phyloP scores from a whole-genome alignment of 2,329 filamentous ascomycete genomes.

The Cryphonectria radicalis region DNA sequence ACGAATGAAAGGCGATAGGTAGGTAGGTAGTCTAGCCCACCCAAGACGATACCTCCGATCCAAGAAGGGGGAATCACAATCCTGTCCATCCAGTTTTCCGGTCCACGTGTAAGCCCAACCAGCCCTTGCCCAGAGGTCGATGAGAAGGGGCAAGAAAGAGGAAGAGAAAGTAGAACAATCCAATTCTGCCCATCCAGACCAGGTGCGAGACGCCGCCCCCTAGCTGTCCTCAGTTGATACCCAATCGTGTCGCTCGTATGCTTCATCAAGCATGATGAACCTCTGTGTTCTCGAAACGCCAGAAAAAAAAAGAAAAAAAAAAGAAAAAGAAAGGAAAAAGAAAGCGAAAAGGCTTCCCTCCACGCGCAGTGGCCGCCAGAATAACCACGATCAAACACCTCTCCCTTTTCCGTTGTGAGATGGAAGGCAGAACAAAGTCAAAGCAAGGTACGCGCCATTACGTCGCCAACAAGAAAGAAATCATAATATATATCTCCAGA shows the following conservation, averaged over 20 bases:
- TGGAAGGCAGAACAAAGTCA: background rate
- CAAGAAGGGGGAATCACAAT: constrained; percentile 13
- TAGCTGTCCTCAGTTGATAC: constrained; percentile 9
- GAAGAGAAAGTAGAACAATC: background rate
- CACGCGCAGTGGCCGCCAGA: background rate
- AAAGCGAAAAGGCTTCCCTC: constrained; percentile 1
- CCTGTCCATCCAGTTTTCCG: constrained; percentile 12
- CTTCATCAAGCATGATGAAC: constrained; percentile 5
- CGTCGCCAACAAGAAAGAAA: constrained; percentile 9
- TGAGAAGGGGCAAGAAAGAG: background rate
- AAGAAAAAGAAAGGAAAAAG: constrained; percentile 1
- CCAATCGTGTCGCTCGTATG: constrained; percentile 17
- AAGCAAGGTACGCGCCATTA: background rate
- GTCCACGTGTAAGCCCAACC: constrained; percentile 11
- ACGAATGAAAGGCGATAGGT: background rate
- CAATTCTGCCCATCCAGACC: constrained; percentile 2
- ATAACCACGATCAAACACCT: constrained; percentile 2
- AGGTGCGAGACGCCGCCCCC: background rate
- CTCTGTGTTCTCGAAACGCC: constrained; percentile 11
- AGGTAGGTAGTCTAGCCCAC: constrained; percentile 4
- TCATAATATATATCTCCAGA: background rate
- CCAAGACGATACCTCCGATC: constrained; percentile 14
- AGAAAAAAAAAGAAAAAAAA: constrained; percentile 1
- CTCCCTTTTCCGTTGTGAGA: background rate
- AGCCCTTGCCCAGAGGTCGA: constrained; percentile 5